Base-by-base conservation (phyloP, 345 rosid species). In the Populus davidiana region DNA sequence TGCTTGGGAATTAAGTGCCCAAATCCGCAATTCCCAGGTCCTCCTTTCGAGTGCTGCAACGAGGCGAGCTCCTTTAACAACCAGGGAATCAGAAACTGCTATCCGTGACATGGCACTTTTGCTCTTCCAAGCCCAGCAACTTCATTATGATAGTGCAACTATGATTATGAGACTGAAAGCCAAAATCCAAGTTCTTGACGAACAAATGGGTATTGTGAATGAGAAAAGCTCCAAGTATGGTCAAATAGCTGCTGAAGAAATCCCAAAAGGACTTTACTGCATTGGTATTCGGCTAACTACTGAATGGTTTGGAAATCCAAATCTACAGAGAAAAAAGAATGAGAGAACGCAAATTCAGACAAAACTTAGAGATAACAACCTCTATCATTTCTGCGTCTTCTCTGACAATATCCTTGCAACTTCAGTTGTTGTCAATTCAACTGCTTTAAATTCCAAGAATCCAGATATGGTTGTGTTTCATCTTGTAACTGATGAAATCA, bases 231-330 rank as follows among this genome's bases (percentile, higher is more conserved):
- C 94, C 16, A 94, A 94, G 83, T 92, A 87, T 71, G 97, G 96
- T n/a, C 98, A 94, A 84, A 92, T 94, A 66, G 98, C 98, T 76
- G 97, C 98, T 3, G 98, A 94, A 81, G 97, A 92, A 83, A 93
- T 91, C 33, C 98, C 98, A 6, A 94, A 94, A 85, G 92, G 98
- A 80, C 87, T 94, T 21, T 94, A 91, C 82, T 94, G 98, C 82
- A 90, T 94, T 54, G 98, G 97, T 66, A 90, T 94, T 79, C 88
- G 85, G 78, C 76, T 94, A 77, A 88, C 98, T 5, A 86, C 92
- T 2, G 91, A 91, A 79, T 94, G 98, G 97, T 92, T 88, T 80
- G 84, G 82, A 79, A 90, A 86, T 65, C 69, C 61, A 39, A 84
- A 80, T 25, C 49, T 91, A 65, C 91, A 81, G 74, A 85, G 75